These are phyloP conservation scores for Stachybotrys chlorohalonatus DNA, from an alignment of 2,329 filamentous ascomycete species.

Conservation along the genomic window DNA sequence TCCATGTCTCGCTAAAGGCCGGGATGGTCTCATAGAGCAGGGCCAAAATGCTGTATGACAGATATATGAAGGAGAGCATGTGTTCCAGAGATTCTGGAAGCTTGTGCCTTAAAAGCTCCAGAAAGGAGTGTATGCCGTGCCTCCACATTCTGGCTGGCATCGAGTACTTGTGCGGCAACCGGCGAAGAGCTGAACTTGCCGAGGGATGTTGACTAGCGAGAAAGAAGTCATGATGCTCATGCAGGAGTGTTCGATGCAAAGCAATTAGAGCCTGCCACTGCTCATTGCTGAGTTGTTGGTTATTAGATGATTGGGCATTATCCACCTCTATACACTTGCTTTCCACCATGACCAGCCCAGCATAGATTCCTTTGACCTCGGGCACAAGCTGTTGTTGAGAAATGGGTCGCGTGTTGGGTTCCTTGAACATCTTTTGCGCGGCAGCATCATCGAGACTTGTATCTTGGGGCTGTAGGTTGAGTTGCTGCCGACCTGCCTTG, in stretches of 20 bases:
- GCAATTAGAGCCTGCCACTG: constrained; percentile 82
- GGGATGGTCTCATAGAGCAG: constrained; percentile 79
- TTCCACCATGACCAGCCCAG: constrained; percentile 78
- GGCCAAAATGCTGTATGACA: constrained; percentile 85
- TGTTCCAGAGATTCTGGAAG: constrained; percentile 73
- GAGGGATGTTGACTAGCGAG: constrained; percentile 80
- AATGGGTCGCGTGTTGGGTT: constrained; percentile 49
- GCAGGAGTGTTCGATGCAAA: constrained; percentile 68
- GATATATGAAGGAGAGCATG: constrained; percentile 84
- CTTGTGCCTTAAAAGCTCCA: constrained; percentile 66
- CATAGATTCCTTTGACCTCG: constrained; percentile 79
- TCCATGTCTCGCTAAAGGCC: constrained; percentile 80
- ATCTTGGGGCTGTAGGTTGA: background rate
- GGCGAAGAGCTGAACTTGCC: constrained; percentile 56
- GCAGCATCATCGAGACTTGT: background rate
- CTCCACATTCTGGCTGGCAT: constrained; percentile 96
- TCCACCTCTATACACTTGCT: constrained; percentile 81
- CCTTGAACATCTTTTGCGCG: constrained; percentile 8
- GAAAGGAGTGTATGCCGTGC: constrained; percentile 78
- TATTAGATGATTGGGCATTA: constrained; percentile 43
- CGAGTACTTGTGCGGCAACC: constrained; percentile 69
- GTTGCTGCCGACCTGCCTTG: too few species aligned
- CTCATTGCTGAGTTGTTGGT: constrained; percentile 45
- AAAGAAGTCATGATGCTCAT: constrained; percentile 83
- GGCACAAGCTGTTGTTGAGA: constrained; percentile 69